A percentile compares a stretch with the other conserved stretches of the same genome.
These are phyloP conservation scores for Dryas drummondii DNA, from an alignment of 306 rosid species.

Conservation along the genomic window DNA sequence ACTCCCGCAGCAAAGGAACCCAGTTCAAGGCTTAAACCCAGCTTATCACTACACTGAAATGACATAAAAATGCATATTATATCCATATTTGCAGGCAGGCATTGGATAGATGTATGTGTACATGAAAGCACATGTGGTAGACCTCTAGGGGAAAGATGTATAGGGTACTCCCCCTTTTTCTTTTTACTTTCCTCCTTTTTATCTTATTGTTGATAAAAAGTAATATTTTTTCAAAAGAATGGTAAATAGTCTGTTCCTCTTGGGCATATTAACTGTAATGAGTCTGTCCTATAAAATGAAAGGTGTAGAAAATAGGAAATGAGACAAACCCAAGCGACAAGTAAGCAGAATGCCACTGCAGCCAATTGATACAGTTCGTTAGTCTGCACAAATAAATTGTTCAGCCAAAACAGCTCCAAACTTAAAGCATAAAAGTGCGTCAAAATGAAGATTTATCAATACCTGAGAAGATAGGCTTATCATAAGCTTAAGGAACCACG, in stretches of 20 bases:
- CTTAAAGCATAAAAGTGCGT: slow-evolving; percentile 19
- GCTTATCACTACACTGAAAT: slow-evolving; percentile 97
- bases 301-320: slow-evolving; percentile 31
- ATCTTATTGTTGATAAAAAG: background rate
- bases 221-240: background rate
- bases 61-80: slow-evolving; percentile 31
- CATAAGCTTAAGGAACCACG: slow-evolving; percentile 95
- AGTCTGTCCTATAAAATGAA: slow-evolving; percentile 12
- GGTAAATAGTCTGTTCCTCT: background rate
- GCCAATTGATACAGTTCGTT: slow-evolving; percentile 96
- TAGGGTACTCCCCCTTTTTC: background rate
- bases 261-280: slow-evolving; percentile 9
- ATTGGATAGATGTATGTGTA: slow-evolving; percentile 5
- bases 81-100: slow-evolving; percentile 20
- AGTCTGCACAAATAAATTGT: slow-evolving; percentile 57
- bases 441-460: slow-evolving; percentile 23
- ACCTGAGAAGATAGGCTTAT: slow-evolving; percentile 96
- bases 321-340: slow-evolving; percentile 89
- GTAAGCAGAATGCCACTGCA: slow-evolving; percentile 95
- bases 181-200: background rate
- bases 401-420: slow-evolving; percentile 22
- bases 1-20: slow-evolving; percentile 99
- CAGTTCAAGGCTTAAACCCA: slow-evolving; percentile 90
- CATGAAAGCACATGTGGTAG: background rate
- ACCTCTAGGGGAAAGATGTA: background rate